Evolutionary conservation across 2,329 filamentous ascomycete species (phyloP), one percentile per base, ranked within the genome.

Genomic region (Alternaria gansuensis): DNA sequence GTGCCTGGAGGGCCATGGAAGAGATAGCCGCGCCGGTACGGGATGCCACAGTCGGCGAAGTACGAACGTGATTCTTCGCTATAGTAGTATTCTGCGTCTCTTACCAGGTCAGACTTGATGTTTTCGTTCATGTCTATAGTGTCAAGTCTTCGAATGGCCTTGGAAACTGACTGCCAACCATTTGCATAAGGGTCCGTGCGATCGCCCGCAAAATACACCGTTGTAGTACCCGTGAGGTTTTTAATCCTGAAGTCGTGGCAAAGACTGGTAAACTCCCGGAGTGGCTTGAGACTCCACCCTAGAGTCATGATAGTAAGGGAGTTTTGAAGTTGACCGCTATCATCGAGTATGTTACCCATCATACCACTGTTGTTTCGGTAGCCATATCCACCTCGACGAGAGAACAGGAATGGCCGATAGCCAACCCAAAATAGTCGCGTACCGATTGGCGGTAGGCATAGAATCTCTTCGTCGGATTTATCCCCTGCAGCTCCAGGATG

Each of bases 1-100:
- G 77, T 81, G 21, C 79, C 75, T 9, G 78, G 79, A 2, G 74
- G 76, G 1, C 79, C 75, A 51, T 79, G 57, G 26, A 81, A 74
- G 17, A 81, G 67, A 60, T 81, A 80, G 1, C 78, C 77, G 31
- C 72, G 70, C 11, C 71, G 68, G 52, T 75, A 73, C 1, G 73
- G 73, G 14, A 74, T 72, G 17, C 73, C 73, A n/a, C 71, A 72
- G 45, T 75, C 65, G 2, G 71, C 66, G 44, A 79, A 78, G 63
- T 69, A 80, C 44, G 63, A 52, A 5, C 63, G 63, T 48, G 68
- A 67, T 29, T 67, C 57, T 13, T 68, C 66, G 54, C 77, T 70
- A 23, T 80, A 74, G 57, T 79, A 81, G 46, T 76, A 68, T 36
- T 76, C 65, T 17, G 77, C 66, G 58, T 81, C 75, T 48, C 63